Conservation (phyloP, 106 monocot genomes). For the Gastrodia elata region DNA sequence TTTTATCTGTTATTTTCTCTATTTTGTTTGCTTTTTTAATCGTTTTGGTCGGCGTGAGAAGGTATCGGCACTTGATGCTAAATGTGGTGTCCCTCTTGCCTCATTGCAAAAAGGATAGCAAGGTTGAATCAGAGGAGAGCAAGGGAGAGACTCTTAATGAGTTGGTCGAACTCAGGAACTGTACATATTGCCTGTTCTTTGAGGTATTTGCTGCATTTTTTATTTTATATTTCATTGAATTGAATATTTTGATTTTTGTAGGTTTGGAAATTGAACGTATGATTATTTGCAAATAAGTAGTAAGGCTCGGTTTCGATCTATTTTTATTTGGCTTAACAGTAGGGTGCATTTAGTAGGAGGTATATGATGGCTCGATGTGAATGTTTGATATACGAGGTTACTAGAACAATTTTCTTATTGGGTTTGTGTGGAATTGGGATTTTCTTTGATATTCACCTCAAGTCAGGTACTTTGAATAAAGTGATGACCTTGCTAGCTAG, state of each 20-base stretch:
- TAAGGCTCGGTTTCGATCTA: too few species aligned
- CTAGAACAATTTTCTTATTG: too few species aligned
- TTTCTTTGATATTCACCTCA: too few species aligned
- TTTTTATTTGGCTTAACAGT: too few species aligned
- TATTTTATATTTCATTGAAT: neutral
- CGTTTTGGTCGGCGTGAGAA: constrained; percentile 10
- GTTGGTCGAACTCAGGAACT: constrained; percentile 75
- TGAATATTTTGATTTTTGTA: neutral
- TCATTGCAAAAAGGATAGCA: constrained; percentile 89
- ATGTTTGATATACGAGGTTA: too few species aligned
- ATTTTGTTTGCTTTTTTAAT: constrained; percentile 4
- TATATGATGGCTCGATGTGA: too few species aligned
- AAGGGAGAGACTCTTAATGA: constrained; percentile 83
- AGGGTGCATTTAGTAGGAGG: too few species aligned
- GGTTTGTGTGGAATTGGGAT: too few species aligned
- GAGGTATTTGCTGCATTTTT: constrained; percentile 45
- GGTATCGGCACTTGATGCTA: constrained; percentile 90
- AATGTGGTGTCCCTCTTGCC: constrained; percentile 79
- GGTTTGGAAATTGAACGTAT: neutral
- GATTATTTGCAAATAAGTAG: too few species aligned
- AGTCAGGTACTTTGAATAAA: too few species aligned
- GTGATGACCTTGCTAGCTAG: too few species aligned
- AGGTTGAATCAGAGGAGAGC: constrained; percentile 83
- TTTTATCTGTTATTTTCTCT: neutral
- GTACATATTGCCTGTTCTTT: constrained; percentile 82